Percentiles rank a stretch among this genome's conserved stretches.
These are phyloP conservation scores for Penicillium olsonii DNA, from an alignment of 2,329 filamentous ascomycete species.

Conservation along the genomic window DNA sequence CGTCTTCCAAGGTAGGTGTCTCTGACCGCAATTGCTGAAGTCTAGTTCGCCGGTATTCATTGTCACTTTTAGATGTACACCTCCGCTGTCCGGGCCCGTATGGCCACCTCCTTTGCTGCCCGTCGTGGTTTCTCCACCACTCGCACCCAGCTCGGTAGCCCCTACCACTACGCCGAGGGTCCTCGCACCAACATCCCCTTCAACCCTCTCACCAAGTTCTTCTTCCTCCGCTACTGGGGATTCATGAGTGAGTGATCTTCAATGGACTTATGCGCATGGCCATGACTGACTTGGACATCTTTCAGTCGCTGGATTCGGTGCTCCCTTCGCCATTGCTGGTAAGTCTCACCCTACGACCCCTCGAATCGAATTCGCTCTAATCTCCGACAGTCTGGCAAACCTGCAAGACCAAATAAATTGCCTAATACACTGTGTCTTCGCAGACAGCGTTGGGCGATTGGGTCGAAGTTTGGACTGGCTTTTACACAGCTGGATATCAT, in stretches of 20 bases:
- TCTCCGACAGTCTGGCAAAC: conserved; percentile 63
- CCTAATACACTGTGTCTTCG: conserved; percentile 16
- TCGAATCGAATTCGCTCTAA: conserved; percentile 24
- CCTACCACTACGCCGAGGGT: conserved; percentile 98
- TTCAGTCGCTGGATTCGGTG: conserved; percentile 58
- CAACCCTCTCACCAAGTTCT: conserved; percentile 89
- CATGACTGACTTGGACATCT: conserved; percentile 39
- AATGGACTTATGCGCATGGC: conserved; percentile 1
- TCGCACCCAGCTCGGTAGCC: conserved; percentile 78
- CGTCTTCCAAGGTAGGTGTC: conserved; percentile 35
- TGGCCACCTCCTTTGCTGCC: conserved; percentile 66
- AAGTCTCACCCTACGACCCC: conserved; percentile 36
- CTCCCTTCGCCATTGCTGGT: conserved; percentile 66
- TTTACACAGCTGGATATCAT: conserved; percentile 35
- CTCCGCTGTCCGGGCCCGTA: conserved; percentile 62
- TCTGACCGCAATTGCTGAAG: conserved; percentile 41
- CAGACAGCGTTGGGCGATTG: conserved; percentile 22
- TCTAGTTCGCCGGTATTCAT: conserved; percentile 17
- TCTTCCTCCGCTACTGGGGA: conserved; percentile 78
- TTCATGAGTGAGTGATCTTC: conserved; percentile 64
- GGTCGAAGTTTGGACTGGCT: conserved; percentile 22
- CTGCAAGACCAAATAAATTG: conserved; percentile 58
- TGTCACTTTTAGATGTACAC: conserved; percentile 68
- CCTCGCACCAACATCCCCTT: conserved; percentile 94
- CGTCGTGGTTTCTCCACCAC: conserved; percentile 95